phyloP scores from a whole-genome alignment of 768 basidiomycete species.

The Lanmaoa rubissima region DNA sequence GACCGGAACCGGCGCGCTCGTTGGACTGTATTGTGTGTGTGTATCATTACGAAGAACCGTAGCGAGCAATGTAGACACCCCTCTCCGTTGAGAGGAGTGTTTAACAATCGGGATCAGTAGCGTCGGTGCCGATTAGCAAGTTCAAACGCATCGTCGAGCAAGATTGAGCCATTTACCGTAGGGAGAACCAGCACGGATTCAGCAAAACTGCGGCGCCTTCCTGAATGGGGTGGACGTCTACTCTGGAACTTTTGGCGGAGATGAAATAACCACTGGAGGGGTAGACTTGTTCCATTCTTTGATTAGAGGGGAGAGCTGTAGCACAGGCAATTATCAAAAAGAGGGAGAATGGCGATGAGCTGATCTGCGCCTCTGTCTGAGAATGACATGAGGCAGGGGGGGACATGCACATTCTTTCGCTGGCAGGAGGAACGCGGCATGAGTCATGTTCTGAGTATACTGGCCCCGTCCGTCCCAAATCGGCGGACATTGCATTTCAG shows the following conservation, averaged over 20 bases:
- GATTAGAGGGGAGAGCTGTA: slow-evolving; percentile 7
- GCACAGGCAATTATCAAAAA: slow-evolving; percentile 14
- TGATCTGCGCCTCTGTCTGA: slow-evolving; percentile 10
- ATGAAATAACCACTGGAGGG: slow-evolving; percentile 25
- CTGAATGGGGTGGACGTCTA: slow-evolving; percentile 12
- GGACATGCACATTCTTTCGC: neutral
- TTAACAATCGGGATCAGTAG: slow-evolving; percentile 12
- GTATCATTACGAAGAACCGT: neutral
- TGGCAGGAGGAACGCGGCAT: slow-evolving; percentile 13
- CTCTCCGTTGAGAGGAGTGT: neutral
- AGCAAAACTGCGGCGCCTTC: slow-evolving; percentile 17
- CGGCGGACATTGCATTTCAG: slow-evolving; percentile 14
- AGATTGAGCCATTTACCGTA: slow-evolving; percentile 17
- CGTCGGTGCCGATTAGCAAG: slow-evolving; percentile 21
- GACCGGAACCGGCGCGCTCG: slow-evolving; percentile 12
- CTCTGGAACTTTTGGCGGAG: slow-evolving; percentile 26
- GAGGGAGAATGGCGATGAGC: slow-evolving; percentile 15
- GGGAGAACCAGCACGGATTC: slow-evolving; percentile 26
- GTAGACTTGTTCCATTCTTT: slow-evolving; percentile 20
- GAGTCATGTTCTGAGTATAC: slow-evolving; percentile 9
- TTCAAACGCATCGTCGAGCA: neutral
- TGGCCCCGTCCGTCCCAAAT: slow-evolving; percentile 9
- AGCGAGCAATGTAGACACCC: neutral
- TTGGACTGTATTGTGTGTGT: neutral
- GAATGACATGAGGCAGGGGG: slow-evolving; percentile 22